These are phyloP conservation scores for Sarcocystis neurona DNA, from an alignment of 169 alveolate genomes.

Conservation along the genomic window DNA sequence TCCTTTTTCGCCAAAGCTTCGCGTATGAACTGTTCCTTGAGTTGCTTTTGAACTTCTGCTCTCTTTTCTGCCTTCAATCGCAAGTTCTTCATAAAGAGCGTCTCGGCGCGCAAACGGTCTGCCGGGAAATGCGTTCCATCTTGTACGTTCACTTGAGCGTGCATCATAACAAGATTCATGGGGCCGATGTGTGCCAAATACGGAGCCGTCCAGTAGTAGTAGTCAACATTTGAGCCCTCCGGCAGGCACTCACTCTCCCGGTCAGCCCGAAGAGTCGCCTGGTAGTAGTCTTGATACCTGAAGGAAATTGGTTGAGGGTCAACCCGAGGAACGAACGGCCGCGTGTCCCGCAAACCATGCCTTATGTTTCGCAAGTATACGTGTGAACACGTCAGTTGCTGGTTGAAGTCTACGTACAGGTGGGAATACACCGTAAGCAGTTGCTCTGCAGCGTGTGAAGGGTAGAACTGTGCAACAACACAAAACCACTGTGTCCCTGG, in stretches of 20 bases:
- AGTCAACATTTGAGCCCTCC: constrained; percentile 67
- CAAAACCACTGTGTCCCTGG: no score
- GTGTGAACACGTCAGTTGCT: no score
- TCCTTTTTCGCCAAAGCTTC: constrained; percentile 35
- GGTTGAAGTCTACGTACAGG: no score
- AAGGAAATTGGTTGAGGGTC: no score
- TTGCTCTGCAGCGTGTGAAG: no score
- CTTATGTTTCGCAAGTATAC: no score
- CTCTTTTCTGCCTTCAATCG: constrained; percentile 41
- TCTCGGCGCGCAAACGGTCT: constrained; percentile 59
- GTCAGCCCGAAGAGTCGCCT: constrained; percentile 64
- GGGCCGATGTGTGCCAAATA: constrained; percentile 71
- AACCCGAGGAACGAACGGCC: no score
- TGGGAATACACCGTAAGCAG: no score
- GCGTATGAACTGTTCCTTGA: background rate
- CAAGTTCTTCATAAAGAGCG: background rate
- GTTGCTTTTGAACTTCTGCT: background rate
- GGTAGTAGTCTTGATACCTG: constrained; percentile 74
- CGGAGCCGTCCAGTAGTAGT: constrained; percentile 72
- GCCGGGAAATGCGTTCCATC: constrained; percentile 73
- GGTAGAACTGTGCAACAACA: no score
- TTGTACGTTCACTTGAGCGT: constrained; percentile 73
- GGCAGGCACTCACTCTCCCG: constrained; percentile 67
- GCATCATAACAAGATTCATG: constrained; percentile 75
- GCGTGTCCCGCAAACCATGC: no score